Evolutionary conservation across 805 yeast genomes (phyloP).

Genomic region (Kluyveromyces starmeri): DNA sequence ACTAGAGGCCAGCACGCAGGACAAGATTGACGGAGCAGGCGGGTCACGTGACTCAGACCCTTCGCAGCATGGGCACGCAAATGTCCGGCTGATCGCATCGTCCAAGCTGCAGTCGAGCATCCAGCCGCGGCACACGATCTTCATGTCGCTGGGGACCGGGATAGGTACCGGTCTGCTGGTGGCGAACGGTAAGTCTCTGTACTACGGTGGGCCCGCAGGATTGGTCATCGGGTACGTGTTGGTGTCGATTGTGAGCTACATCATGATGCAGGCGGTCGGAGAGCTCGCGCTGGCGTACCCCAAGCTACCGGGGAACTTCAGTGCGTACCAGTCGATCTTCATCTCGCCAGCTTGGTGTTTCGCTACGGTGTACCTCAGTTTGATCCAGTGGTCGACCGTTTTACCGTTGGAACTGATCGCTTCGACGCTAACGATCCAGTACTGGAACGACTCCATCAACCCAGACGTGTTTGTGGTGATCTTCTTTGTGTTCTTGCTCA

Average conservation of each 20-base stretch:
- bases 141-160: slow-evolving; percentile 67
- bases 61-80: too few relatives aligned
- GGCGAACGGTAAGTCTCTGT: slow-evolving; percentile 41
- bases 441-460: slow-evolving; percentile 38
- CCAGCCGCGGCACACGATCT: slow-evolving; percentile 14
- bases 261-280: slow-evolving; percentile 49
- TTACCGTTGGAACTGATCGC: slow-evolving; percentile 60
- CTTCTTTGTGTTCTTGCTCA: slow-evolving; percentile 42
- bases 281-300: slow-evolving; percentile 53
- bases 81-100: background rate
- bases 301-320: slow-evolving; percentile 33
- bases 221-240: slow-evolving; percentile 45
- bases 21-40: too few relatives aligned
- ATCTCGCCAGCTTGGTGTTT: slow-evolving; percentile 63
- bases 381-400: slow-evolving; percentile 53
- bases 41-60: background rate
- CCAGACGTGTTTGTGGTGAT: slow-evolving; percentile 51
- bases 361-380: slow-evolving; percentile 65
- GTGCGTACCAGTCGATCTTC: slow-evolving; percentile 33
- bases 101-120: slow-evolving; percentile 8
- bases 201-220: slow-evolving; percentile 37
- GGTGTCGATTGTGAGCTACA: slow-evolving; percentile 47
- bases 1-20: too few relatives aligned
- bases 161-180: slow-evolving; percentile 67
- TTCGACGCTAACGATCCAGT: slow-evolving; percentile 44